Evolutionary conservation across 305 asterid genomes (phyloP), one percentile per base, ranked within the genome.

Genomic region (Ajuga reptans): DNA sequence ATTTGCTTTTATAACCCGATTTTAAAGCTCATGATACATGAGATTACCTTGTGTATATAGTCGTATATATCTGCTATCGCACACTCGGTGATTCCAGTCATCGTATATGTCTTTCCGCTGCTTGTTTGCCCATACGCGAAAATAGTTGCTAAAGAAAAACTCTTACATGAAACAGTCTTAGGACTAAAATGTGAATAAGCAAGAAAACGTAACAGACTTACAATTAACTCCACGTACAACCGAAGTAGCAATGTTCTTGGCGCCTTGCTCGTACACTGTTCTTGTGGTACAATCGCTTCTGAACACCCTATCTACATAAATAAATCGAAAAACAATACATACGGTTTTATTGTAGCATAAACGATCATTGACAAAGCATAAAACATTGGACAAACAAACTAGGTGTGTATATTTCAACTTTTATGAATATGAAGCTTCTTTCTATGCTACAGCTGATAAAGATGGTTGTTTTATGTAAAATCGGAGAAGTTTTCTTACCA

Each of bases 91-190:
- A 91, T 81, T 50, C 94, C 97, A 64, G 89, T 79, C 96, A 91
- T 89, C 9, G 97, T 91, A 61, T 69, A 87, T 4, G 97, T 91
- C 86, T 91, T 91, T 58, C 97, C 97, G 52, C 96, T 91, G 81
- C 88, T 82, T 41, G 90, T 89, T 77, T 91, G 92, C 29, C 96
- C 96, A 74, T 91, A 89, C 0, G 95, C 96, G 54, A 91, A 81
- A 59, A 92, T 73, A 74, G 89, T 89, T 54, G 96, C 96, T 92
- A 78, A 58, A 76, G 16, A 53, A 31, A 66, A 27, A 33, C 31
- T 39, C 63, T 39, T 11, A 47, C 8, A 21, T 9, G 6, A 41
- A 29, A 49, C 43, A 10, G 52, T 1, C 16, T 14, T 4, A 54
- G 16, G 69, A 65, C n/a, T 18, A 14, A 64, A 39, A 43, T 59